Conservation (phyloP, 2,329 filamentous ascomycete genomes). For the Aureobasidium sp. region DNA sequence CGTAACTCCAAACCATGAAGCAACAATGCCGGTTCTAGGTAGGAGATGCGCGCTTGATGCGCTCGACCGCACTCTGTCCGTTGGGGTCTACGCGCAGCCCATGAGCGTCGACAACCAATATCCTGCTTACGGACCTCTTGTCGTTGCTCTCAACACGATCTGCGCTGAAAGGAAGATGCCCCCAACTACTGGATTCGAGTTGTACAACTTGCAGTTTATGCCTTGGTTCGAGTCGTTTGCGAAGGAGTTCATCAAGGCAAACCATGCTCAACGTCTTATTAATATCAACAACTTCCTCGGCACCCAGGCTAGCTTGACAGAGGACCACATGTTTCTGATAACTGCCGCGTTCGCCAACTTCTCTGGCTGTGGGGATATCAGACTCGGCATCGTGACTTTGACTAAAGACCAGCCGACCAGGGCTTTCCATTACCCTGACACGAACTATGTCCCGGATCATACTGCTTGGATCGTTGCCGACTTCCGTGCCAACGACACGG, state of each 20-base stretch:
- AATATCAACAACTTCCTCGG: neutral
- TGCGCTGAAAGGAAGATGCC: neutral
- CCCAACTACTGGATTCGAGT: neutral
- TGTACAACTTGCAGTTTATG: neutral
- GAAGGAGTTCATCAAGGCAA: neutral
- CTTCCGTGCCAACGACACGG: neutral
- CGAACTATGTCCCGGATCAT: too few relatives aligned
- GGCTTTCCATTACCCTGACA: neutral
- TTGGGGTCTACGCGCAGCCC: neutral
- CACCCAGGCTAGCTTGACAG: neutral
- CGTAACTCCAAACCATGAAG: neutral
- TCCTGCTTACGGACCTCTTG: neutral
- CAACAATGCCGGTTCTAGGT: neutral
- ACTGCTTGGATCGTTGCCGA: neutral
- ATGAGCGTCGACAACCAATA: neutral
- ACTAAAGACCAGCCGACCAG: neutral
- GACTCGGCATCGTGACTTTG: neutral
- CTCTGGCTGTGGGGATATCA: neutral
- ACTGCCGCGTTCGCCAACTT: neutral
- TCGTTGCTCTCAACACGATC: neutral
- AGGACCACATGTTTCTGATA: neutral
- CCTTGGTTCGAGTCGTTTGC: neutral
- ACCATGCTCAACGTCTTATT: neutral
- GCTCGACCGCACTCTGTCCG: neutral
- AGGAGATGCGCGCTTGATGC: neutral